Evolutionary conservation across 495 filamentous ascomycete genomes (phyloP), one percentile per base, ranked within the genome.

Genomic region (Penicillium argentinense): DNA sequence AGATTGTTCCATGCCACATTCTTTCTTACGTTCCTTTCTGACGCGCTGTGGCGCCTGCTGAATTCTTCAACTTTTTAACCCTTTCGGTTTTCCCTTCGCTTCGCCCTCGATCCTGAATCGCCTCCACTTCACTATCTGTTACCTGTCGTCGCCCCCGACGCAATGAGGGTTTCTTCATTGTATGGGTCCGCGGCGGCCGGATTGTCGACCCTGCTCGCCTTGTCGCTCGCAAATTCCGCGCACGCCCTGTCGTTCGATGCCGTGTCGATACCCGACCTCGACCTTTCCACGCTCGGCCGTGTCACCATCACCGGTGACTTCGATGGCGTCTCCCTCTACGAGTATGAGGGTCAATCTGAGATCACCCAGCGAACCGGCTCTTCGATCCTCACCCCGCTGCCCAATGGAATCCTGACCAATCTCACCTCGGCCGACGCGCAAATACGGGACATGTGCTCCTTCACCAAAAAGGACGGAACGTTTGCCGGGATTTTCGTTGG

Each of bases 261-360:
- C 1, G 77, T 87, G 26, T 82, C 90, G 2, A 69, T 85, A 28
- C 82, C 91, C 38, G 83, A 91, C 49, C 77, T 99, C 66, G 86
- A 96, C 62, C 79, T 97, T 30, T 76, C 74, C n/a, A 64, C 83
- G 43, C 76, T 97, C 38, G 93, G 95, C 43, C 82, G 84, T 50
- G 83, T 97, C 42, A 90, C 87, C 28, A 75, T 98, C 42, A 89
- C 84, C 9, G 93, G 93, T 49, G 85, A 97, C 68, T 99, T 97
- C 63, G 79, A 86, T 60, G 85, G 89, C 27, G 87, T 97, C 40
- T 96, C 95, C 23, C 75, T 97, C 13, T 97, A 91, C 73, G 74
- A 87, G 60, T 97, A 86, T 64, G 72, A 83, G 55, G 84, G 82
- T 52, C 91, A 99, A 65, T 83, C 77, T 26, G 81, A 95, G 67